These are phyloP conservation scores for Sarocladium strictum DNA, from an alignment of 2,329 filamentous ascomycete genomes.

Conservation along the genomic window DNA sequence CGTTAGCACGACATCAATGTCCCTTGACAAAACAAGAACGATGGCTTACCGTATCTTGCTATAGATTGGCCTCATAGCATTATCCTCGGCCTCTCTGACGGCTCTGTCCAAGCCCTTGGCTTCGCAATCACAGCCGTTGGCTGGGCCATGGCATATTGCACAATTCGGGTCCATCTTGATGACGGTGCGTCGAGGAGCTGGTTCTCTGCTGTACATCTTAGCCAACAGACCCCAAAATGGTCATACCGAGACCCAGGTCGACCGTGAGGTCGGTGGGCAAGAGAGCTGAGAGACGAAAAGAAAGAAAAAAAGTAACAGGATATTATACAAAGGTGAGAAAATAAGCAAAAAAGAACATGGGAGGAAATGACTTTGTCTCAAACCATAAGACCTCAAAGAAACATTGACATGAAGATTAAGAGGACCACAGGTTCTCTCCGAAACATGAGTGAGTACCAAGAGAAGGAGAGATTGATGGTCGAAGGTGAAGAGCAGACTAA, in stretches of 20 bases:
- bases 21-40: neutral
- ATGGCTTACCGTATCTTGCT: conserved; percentile 55
- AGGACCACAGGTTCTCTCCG: conserved; percentile 4
- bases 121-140: conserved; percentile 59
- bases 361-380: neutral
- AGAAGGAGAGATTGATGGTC: neutral
- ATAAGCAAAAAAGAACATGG: neutral
- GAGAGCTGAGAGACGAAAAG: conserved; percentile 5
- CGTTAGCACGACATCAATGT: conserved; percentile 11
- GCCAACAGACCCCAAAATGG: conserved; percentile 18
- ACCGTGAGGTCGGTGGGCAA: neutral
- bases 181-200: conserved; percentile 34
- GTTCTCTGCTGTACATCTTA: conserved; percentile 48
- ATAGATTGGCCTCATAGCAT: conserved; percentile 58
- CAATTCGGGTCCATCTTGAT: conserved; percentile 65
- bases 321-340: conserved; percentile 4
- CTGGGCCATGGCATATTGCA: conserved; percentile 58
- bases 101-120: conserved; percentile 58
- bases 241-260: neutral
- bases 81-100: conserved; percentile 55
- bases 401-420: conserved; percentile 3
- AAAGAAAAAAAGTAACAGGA: conserved; percentile 5
- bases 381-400: neutral
- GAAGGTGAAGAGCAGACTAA: conserved; percentile 3
- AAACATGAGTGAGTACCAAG: neutral